These are phyloP conservation scores for Exsudoporus frostii DNA, from an alignment of 768 basidiomycete genomes.

Conservation along the genomic window DNA sequence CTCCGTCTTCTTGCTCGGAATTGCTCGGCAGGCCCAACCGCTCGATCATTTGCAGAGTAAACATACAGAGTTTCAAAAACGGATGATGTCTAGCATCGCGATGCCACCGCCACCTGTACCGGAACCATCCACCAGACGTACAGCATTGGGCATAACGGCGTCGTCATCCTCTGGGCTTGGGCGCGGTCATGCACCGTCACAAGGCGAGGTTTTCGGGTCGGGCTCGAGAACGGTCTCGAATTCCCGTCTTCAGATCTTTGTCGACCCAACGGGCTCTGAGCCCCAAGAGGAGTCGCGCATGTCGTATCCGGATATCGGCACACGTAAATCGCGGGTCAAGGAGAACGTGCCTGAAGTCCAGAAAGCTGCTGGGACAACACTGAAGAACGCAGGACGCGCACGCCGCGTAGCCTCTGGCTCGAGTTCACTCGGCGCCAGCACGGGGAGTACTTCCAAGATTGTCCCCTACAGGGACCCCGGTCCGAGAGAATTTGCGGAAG, in stretches of 20 bases:
- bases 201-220: slow-evolving; percentile 30
- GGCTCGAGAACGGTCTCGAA: slow-evolving; percentile 45
- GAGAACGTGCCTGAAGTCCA: slow-evolving; percentile 72
- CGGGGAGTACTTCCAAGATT: slow-evolving; percentile 50
- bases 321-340: slow-evolving; percentile 74
- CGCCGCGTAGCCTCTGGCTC: slow-evolving; percentile 48
- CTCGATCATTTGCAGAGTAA: slow-evolving; percentile 75
- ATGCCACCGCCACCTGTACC: slow-evolving; percentile 37
- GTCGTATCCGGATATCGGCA: slow-evolving; percentile 70
- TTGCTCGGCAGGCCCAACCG: slow-evolving; percentile 77
- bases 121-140: slow-evolving; percentile 37
- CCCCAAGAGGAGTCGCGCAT: slow-evolving; percentile 42
- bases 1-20: slow-evolving; percentile 81
- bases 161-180: slow-evolving; percentile 33
- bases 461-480: slow-evolving; percentile 62
- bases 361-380: slow-evolving; percentile 63
- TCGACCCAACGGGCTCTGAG: slow-evolving; percentile 61
- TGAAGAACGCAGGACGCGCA: slow-evolving; percentile 59
- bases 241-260: slow-evolving; percentile 62
- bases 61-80: slow-evolving; percentile 86
- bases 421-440: slow-evolving; percentile 1
- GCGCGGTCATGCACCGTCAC: slow-evolving; percentile 12
- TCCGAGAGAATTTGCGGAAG: slow-evolving; percentile 36
- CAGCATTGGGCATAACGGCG: slow-evolving; percentile 45
- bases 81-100: slow-evolving; percentile 65